Base-by-base conservation (phyloP, 1,139 yeast species). In the Lodderomyces parapsilosis region DNA sequence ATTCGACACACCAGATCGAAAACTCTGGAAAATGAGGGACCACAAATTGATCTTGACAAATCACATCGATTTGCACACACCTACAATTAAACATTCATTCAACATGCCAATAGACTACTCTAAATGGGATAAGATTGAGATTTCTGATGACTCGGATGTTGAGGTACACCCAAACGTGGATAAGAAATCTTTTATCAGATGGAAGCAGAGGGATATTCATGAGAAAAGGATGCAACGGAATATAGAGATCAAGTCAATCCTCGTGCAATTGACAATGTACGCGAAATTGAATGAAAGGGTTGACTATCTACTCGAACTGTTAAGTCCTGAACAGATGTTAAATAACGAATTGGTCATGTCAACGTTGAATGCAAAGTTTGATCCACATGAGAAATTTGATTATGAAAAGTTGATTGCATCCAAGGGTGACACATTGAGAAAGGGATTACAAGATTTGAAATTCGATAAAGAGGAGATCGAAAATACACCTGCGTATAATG, bases 81-180 rank as follows among this genome's bases (percentile, higher is more conserved):
- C 10, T n/a, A n/a, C n/a, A n/a, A n/a, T n/a, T n/a, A n/a, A n/a
- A n/a, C n/a, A 25, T 4, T 25, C n/a, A 25, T 6, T n/a, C 8
- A 55, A 38, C 23, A 84, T 84, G 90, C 79, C 87, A 42, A 83
- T 91, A 54, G 99, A 93, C 61, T 93, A 93, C 65, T 90, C 97
- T 11, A 93, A 93, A 62, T 93, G 99, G 98, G 99, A 93, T 65
- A 89, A 89, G 61, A 80, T 93, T 48, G 99, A 93, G 63, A 71
- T 93, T 39, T 88, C 96, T 14, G 99, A 93, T 60, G 99, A 93
- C 62, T 88, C 96, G 6, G 98, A 93, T 59, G 74, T 91, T 40
- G 99, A 93, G 59, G 99, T 91, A 8, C 99, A 94, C 62, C 99
- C 99, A 47, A 94, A 94, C 59, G 99, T 94, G 27, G 99, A 94